Evolutionary conservation across 202 grass and related monocot genomes (phyloP), one percentile per base, ranked within the genome.

Genomic region (Brachypodium distachyon): DNA sequence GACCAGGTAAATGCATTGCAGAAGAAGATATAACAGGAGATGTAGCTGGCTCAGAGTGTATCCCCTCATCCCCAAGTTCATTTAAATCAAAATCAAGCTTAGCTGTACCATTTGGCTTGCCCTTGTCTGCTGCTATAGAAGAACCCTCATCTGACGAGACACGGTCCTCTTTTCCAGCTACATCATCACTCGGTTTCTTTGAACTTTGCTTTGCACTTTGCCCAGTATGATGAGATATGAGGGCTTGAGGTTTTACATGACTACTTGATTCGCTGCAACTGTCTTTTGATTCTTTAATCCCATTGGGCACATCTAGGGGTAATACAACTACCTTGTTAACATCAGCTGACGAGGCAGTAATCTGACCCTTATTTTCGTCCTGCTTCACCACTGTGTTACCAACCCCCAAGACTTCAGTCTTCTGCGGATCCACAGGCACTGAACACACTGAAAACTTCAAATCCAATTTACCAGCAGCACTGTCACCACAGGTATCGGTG

Each of bases 81-180:
- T 97, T 97, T 57, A 97, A 84, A 66, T 97, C 94, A 55, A 97
- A 91, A 72, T 97, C 91, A 77, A 97, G 81, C 72, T 72, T 94
- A 36, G 84, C 73, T 19, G 81, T 23, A 28, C 75, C 49, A 84
- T 75, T 81, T 39, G 86, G 66, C 63, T 85, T 85, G 44, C 36
- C 51, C 42, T 89, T 82, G 25, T n/a, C n/a, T n/a, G 54, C 7
- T 61, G 42, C 54, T 13, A 83, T 39, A 25, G 87, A 87, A 70
- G 71, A 77, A 76, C 55, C 79, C 28, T 88, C 82, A 40, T 79
- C 86, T 67, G 86, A 88, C 55, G 65, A 72, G 32, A 74, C 58
- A 57, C 41, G 21, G 25, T 80, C 80, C 51, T 81, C 85, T 70
- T 82, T 96, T 33, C 49, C 60, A 38, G 28, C 58, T 3, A 39